A percentile compares a stretch with the other conserved stretches of the same genome.
Conservation (phyloP, 75 land plant species). For the Sequoia sempervirens region DNA sequence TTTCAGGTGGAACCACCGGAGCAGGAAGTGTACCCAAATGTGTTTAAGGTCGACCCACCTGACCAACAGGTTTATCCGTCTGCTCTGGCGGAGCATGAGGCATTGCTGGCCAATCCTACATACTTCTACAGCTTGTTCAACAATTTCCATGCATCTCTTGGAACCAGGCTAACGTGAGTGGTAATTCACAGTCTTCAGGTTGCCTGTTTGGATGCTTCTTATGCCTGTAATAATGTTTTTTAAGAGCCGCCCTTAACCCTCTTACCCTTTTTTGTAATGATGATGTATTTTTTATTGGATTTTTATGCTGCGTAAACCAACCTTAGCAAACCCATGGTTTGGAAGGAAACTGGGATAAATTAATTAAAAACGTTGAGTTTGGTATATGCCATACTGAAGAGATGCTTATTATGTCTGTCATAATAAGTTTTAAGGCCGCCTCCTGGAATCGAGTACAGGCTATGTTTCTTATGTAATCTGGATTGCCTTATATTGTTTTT, state of each 20-base stretch:
- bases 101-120: background rate
- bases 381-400: background rate
- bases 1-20: background rate
- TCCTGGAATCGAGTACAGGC: background rate
- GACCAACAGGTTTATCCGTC: background rate
- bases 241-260: background rate
- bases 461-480: background rate
- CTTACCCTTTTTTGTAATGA: background rate
- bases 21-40: background rate
- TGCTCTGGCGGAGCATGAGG: conserved; percentile 4
- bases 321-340: background rate
- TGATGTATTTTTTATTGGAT: background rate
- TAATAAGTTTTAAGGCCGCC: background rate
- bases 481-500: background rate
- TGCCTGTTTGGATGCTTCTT: background rate
- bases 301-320: background rate
- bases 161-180: conserved; percentile 12
- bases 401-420: background rate
- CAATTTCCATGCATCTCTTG: background rate
- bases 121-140: conserved; percentile 1
- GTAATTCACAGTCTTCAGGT: conserved; percentile 7
- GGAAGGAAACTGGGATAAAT: background rate
- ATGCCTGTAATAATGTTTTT: background rate
- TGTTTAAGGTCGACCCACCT: background rate
- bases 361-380: background rate